Evolutionary conservation across 2,329 filamentous ascomycete genomes (phyloP).

Genomic region (Alternaria arbusti): DNA sequence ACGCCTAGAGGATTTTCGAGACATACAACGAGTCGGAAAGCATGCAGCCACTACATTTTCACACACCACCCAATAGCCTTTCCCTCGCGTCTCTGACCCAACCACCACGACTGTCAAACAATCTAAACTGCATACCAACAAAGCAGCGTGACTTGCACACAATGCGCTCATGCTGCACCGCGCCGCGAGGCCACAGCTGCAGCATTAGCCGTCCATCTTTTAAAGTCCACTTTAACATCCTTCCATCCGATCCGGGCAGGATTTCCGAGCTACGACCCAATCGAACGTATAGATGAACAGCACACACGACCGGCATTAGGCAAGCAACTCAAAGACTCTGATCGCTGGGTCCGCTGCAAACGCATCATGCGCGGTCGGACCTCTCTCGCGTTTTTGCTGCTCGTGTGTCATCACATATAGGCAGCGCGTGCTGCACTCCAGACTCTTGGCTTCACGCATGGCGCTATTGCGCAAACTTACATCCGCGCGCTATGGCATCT

Average conservation of each 20-base stretch:
- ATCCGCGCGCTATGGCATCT: background rate
- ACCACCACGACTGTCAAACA: conserved; percentile 1
- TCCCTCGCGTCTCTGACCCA: background rate
- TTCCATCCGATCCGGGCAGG: conserved; percentile 12
- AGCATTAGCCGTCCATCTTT: conserved; percentile 12
- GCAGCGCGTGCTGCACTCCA: background rate
- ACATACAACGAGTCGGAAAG: conserved; percentile 1
- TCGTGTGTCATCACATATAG: background rate
- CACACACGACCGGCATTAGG: background rate
- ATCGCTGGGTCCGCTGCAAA: background rate
- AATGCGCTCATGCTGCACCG: conserved; percentile 7
- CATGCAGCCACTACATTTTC: conserved; percentile 9
- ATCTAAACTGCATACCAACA: conserved; percentile 7
- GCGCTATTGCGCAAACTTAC: conserved; percentile 3
- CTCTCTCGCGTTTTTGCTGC: background rate
- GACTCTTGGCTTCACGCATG: background rate
- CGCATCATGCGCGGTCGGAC: conserved; percentile 4
- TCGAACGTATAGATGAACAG: background rate
- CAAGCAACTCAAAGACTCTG: background rate
- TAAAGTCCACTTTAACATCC: background rate
- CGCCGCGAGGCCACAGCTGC: background rate
- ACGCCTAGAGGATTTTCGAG: background rate
- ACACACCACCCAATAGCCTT: background rate
- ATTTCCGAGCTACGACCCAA: conserved; percentile 10
- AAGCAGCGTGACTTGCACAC: conserved; percentile 8